Base-by-base conservation (phyloP, 179 eudicot genomes). In the Amaranthus tricolor region DNA sequence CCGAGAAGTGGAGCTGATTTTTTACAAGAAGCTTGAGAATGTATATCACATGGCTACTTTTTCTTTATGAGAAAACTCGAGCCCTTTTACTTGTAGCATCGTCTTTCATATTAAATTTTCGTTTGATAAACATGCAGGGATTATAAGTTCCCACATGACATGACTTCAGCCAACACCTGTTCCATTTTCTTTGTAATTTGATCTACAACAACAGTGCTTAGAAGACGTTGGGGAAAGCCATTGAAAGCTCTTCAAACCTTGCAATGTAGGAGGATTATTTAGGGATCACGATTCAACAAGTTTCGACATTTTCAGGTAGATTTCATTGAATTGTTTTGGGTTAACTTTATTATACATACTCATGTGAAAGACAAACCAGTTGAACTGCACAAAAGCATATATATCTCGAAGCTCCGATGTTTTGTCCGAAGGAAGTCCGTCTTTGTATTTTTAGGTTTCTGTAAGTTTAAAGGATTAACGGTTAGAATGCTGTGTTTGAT, bases 1-100 rank as follows among this genome's bases (percentile, higher is more conserved):
- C 52, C 85, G 79, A 79, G 97, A 94, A 80, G 97, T 94, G 77
- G 89, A 92, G 74, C 74, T 85, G 12, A 81, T 89, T 53, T 93
- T 84, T 78, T 80, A 76, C 74, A 78, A 81, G 77, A 93, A 91
- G 85, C 86, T 93, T 7, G 80, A 81, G 6, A 82, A 89, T 83
- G 91, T 87, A 74, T 40, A 56, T 40, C 16, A 21, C 50, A 20
- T 14, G n/a, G 57, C 55, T 67, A 65, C 21, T 44, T 24, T 50
- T 63, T 31, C 17, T 45, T 24, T 9, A 6, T 15, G 10, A 59
- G 5, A 31, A 31, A 31, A 31, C 40, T 13, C 56, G n/a, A 9
- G 47, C 67, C 16, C 47, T 45, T 17, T 64, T 6, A 31, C 40
- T 31, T 4, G 40, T 31, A 31, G 40, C 40, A 31, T 31, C 40